Evolutionary conservation across 1,284 basidiomycete species (phyloP), one percentile per base, ranked within the genome.

Genomic region (Naganishia liquefaciens): DNA sequence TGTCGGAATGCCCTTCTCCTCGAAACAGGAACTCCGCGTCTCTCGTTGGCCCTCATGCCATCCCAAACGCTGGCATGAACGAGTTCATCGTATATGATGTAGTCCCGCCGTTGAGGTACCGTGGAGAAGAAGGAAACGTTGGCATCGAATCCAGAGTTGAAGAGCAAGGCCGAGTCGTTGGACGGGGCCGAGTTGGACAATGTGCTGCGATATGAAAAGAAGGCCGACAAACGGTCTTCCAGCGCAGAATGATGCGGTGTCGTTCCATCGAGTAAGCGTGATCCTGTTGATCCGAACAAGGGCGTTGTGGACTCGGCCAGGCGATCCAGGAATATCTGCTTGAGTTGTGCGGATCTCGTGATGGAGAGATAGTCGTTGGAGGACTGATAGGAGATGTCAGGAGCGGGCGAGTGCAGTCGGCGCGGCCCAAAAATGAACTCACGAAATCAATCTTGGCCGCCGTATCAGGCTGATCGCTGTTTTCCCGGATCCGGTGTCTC

Each of bases 291-390:
- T 25, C 94, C 93, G n/a, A 93, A 84, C 53, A 93, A 82, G 0
- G 86, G 79, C 0, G 85, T 84, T 0, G 85, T 25, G 15, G 47
- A 25, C 5, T 27, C 28, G 0, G 77, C 65, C 1, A 93, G 81
- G 65, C 84, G 83, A 3, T 71, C 30, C 50, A 93, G 81, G 70
- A 91, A 87, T 13, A 77, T 77, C 0, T 74, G 50, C 49, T 87
- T 86, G 7, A 95, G 82, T 19, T 72, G 69, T 0, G 81, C 68
- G 0, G 87, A 89, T 3, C 81, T 79, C 0, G 91, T 82, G 27
- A 99, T 83, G 0, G 91, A 93, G 65, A 98, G 87, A 78, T 97
- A 98, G 80, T 97, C 94, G 79, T 97, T 98, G 15, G 91, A 89
- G 37, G 84, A 88, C 66, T 67, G 44, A 6, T 37, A 42, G 28